Conservation (phyloP, 371 early-diverging fungal species). For the Dinochytrium kinnereticum region DNA sequence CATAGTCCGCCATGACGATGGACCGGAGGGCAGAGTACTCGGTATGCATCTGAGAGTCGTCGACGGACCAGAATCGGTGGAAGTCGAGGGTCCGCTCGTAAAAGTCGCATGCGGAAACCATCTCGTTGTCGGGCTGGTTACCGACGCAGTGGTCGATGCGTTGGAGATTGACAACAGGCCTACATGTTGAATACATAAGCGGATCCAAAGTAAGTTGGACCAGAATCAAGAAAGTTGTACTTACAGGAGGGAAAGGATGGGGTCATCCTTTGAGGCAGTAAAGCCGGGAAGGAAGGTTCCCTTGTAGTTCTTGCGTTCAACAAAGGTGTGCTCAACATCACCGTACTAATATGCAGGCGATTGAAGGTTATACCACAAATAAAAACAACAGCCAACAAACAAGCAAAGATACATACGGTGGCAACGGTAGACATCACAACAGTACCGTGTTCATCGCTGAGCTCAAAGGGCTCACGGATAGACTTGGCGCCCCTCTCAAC, state of each 20-base stretch:
- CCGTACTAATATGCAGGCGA: slow-evolving; percentile 66
- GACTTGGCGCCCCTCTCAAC: slow-evolving; percentile 85
- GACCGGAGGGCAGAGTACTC: slow-evolving; percentile 94
- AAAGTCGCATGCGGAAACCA: slow-evolving; percentile 83
- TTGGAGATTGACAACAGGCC: slow-evolving; percentile 67
- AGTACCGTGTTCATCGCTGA: slow-evolving; percentile 78
- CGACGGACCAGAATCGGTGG: slow-evolving; percentile 98
- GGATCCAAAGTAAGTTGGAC: background rate
- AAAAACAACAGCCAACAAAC: background rate
- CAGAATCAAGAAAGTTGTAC: slow-evolving; percentile 20
- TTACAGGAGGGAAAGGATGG: slow-evolving; percentile 67
- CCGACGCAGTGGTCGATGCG: slow-evolving; percentile 94
- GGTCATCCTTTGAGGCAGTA: slow-evolving; percentile 63
- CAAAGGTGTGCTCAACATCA: slow-evolving; percentile 92
- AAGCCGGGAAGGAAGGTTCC: slow-evolving; percentile 91
- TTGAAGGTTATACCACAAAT: background rate
- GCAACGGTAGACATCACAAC: slow-evolving; percentile 91
- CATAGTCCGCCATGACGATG: slow-evolving; percentile 94
- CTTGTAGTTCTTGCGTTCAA: slow-evolving; percentile 83
- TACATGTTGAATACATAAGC: background rate
- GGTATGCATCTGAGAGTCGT: slow-evolving; percentile 95
- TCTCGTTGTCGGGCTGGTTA: slow-evolving; percentile 92
- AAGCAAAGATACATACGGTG: slow-evolving; percentile 60
- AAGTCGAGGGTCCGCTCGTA: slow-evolving; percentile 88
- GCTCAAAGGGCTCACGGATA: slow-evolving; percentile 73